These are phyloP conservation scores for Aureobasidium melanogenum DNA, from an alignment of 2,329 filamentous ascomycete species.

Conservation along the genomic window DNA sequence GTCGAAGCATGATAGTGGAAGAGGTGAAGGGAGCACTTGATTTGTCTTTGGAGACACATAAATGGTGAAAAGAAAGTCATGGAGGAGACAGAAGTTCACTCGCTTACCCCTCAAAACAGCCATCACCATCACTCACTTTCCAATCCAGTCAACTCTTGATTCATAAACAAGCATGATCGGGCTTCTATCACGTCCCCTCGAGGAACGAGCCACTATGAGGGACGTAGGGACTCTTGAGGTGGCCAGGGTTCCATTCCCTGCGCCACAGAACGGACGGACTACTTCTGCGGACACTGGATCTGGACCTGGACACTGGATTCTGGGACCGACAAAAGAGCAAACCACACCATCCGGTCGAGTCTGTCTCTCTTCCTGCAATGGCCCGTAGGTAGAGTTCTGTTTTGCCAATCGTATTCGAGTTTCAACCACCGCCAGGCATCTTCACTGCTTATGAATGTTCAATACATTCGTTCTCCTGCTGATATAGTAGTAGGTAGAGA, in stretches of 20 bases:
- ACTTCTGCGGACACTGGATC: background rate
- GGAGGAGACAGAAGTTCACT: background rate
- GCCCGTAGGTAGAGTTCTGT: background rate
- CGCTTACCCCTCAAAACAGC: background rate
- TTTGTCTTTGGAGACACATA: background rate
- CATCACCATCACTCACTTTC: background rate
- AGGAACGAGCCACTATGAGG: background rate
- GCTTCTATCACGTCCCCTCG: background rate
- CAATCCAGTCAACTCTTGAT: background rate
- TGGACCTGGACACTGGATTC: background rate
- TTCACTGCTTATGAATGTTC: too few relatives aligned
- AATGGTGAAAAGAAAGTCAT: background rate
- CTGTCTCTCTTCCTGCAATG: background rate
- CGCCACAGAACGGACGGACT: background rate
- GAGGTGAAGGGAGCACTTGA: background rate
- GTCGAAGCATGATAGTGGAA: too few relatives aligned
- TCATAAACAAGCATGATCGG: background rate
- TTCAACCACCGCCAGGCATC: background rate
- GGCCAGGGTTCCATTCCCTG: background rate
- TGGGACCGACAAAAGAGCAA: background rate
- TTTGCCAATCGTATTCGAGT: background rate
- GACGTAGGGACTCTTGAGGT: too few relatives aligned
- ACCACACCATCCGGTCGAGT: background rate
- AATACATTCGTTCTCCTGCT: too few relatives aligned
- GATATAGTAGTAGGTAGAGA: too few relatives aligned